phyloP scores from a whole-genome alignment of 495 filamentous ascomycete genomes.

The Penicillium ucsense region DNA sequence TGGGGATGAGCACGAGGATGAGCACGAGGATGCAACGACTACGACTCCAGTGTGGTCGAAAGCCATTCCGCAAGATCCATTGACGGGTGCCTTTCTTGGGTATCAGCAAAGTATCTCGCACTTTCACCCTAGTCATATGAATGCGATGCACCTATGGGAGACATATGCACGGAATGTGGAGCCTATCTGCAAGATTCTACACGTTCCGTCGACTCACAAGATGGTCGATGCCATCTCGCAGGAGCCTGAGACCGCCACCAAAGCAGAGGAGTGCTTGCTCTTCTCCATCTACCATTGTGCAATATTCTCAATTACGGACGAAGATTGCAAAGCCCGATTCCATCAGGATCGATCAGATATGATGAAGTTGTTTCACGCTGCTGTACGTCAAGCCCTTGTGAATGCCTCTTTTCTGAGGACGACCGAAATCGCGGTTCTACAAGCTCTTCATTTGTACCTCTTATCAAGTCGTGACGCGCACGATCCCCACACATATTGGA shows the following conservation, averaged over 20 bases:
- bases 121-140: conserved; percentile 6
- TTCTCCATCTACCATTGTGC: conserved; percentile 36
- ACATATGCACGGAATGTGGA: conserved; percentile 50
- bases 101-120: neutral
- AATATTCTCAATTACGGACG: conserved; percentile 21
- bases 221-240: conserved; percentile 23
- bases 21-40: conserved; percentile 2
- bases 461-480: conserved; percentile 21
- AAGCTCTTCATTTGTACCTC: conserved; percentile 23
- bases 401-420: conserved; percentile 25
- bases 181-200: conserved; percentile 56
- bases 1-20: neutral
- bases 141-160: conserved; percentile 46
- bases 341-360: conserved; percentile 4
- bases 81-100: conserved; percentile 2
- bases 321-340: conserved; percentile 19
- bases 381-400: conserved; percentile 15
- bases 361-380: conserved; percentile 13
- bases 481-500: conserved; percentile 28
- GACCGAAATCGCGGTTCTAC: conserved; percentile 20
- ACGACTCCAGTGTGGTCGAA: neutral
- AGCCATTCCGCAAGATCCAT: neutral
- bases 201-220: conserved; percentile 44
- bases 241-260: conserved; percentile 17
- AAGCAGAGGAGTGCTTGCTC: conserved; percentile 28